Evolutionary conservation across 768 basidiomycete species (phyloP), one percentile per base, ranked within the genome.

Genomic region (Coprinopsis marcescibilis): DNA sequence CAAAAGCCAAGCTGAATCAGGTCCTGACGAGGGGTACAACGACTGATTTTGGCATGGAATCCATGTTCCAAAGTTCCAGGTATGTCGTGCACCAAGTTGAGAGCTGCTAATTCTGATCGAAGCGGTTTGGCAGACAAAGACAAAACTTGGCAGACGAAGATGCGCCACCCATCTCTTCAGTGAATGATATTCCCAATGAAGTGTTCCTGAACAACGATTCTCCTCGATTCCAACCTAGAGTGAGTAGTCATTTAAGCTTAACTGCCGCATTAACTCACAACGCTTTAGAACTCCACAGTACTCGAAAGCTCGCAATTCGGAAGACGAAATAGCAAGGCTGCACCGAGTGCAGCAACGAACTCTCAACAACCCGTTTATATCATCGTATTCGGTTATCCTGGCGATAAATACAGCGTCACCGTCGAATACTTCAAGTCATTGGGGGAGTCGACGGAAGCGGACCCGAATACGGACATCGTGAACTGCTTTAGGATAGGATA

Each of bases 401-500:
- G 79, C 25, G 86, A 91, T 62, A 81, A 81, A 57, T 86, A 84
- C 60, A 79, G 76, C 43, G 59, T 81, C 13, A 80, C 85, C 0
- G 78, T 77, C 13, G 85, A 85, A 56, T 85, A 85, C 61, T 85
- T 89, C 69, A 76, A 75, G 54, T 79, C 81, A 1, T 65, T 94
- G 7, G 89, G 87, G 6, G 77, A 78, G 12, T 66, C 81, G 26
- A 83, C 84, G 2, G 83, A 84, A 14, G 72, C 83, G 0, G 81
- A 88, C 38, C 76, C 75, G 8, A 78, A 83, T 57, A 61, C 70
- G 0, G 85, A 89, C 34, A 77, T 91, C 15, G 60, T 71, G 19
- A 93, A 93, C 60, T 90, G 87, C 66, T 89, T 94, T 63, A 76
- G 76, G 43, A 81, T 93, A 43, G 85, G 86, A 2, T 94, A 83